Base-by-base conservation (phyloP, 2,329 filamentous ascomycete species). In the Penicillium sp. region DNA sequence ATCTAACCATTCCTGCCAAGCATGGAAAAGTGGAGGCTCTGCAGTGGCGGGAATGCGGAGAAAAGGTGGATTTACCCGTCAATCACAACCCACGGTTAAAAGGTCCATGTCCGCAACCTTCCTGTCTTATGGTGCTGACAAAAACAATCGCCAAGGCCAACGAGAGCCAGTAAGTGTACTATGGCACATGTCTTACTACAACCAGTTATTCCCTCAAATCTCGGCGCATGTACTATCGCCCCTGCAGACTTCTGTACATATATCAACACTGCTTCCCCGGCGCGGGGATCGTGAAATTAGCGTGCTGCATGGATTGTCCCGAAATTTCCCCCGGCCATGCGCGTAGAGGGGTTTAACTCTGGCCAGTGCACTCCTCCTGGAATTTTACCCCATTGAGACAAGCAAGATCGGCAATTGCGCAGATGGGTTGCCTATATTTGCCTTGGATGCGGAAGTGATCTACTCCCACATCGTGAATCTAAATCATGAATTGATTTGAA, bases 31-130 rank as follows among this genome's bases (percentile, higher is more conserved):
- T 53, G 61, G 65, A 64, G 48, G 61, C 58, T 67, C 59, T 60
- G 37, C 26, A 25, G 25, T 16, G 56, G 61, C 55, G 57, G 58
- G 53, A 52, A 55, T 54, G 59, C 55, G 64, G 62, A 60, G 57
- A 60, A 33, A 43, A 35, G 5, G 26, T 38, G 25, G 51, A 58
- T 60, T 67, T 65, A 58, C 62, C 65, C 65, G 52, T 66, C 62
- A 65, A 66, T 66, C 64, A 60, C 14, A 61, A 38, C 43, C 43
- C 59, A 16, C 37, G 48, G 42, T 46, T 40, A 1, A 16, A 55
- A 30, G 46, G 25, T 14, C 25, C 13, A 30, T n/a, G 14, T n/a
- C 40, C 42, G 25, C 30, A 8, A 25, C 42, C 19, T 22, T 22
- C 19, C 33, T 33, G 3, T 35, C 19, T 52, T 40, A 35, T 16